Evolutionary conservation across 169 alveolate species (phyloP), one percentile per base, ranked within the genome.

Genomic region (Sarcocystis neurona): DNA sequence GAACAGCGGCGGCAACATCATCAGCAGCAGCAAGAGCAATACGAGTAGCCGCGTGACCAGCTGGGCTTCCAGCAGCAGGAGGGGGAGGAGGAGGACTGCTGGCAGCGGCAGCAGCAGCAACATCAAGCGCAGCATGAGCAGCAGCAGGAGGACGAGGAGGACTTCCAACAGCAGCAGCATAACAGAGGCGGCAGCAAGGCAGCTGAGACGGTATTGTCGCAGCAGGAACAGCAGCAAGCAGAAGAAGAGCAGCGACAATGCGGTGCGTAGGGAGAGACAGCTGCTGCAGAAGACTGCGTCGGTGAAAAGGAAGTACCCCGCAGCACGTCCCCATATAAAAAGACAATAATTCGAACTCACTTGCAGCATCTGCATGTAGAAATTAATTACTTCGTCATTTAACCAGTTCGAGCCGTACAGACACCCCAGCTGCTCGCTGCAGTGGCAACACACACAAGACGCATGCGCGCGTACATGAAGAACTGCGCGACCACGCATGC

Each of bases 351-450:
- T 37, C 20, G 80, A 10, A 27, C 32, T 44, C 74, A 89, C 86
- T 85, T 96, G 98, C 63, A 96, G 74, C 95, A 96, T 87, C 20
- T 93, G 89, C 66, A 96, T 72, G 92, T 94, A 96, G 87, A 96
- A 96, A 89, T 96, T 96, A 88, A 96, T 96, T 41, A 96, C 92
- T 80, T 96, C 98, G 79, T 96, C 98, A 87, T 96, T 95, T 30
- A 96, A 90, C 98, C 98, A 96, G 82, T 92, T 90, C n/a, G 94
- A 91, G n/a, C 94, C 95, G 41, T 58, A 78, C 78, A 93, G 75
- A 56, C 95, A 93, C 50, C 92, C 91, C n/a, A 95, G 86, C 50
- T 96, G 92, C 60, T 79, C 89, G 41, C 96, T 89, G 87, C 53
- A 88, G 32, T n/a, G n/a, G n/a, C 88, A 88, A 89, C 78, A 75